Percentiles rank a stretch among this genome's conserved stretches.
Conservation (phyloP, 2,329 filamentous ascomycete genomes). For the Aureobasidium namibiae region DNA sequence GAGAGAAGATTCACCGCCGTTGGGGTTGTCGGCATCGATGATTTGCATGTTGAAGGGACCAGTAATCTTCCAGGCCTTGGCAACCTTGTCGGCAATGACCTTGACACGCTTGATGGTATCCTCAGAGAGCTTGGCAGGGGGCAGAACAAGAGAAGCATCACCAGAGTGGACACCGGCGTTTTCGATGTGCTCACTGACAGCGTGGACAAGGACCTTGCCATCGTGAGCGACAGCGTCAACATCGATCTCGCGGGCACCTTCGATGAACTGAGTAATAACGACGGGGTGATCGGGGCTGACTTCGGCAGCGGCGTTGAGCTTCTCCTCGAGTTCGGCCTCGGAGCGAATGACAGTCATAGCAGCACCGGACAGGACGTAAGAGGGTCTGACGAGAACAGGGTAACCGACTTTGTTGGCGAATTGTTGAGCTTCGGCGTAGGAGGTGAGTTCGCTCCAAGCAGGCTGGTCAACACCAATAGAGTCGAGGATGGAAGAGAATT, state of each 20-base stretch:
- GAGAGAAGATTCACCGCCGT: constrained; percentile 65
- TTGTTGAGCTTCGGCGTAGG: constrained; percentile 73
- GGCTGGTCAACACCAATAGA: constrained; percentile 96
- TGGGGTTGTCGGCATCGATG: constrained; percentile 78
- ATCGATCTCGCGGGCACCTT: constrained; percentile 92
- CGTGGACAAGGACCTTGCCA: constrained; percentile 82
- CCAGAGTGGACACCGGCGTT: constrained; percentile 97
- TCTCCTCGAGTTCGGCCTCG: constrained; percentile 84
- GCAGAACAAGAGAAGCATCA: constrained; percentile 89
- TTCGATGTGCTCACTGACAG: constrained; percentile 91
- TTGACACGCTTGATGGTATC: constrained; percentile 77
- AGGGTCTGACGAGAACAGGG: constrained; percentile 88
- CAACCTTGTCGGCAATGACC: constrained; percentile 92
- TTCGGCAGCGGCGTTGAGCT: constrained; percentile 79
- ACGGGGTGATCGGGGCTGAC: constrained; percentile 96
- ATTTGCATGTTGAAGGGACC: constrained; percentile 99
- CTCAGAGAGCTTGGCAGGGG: constrained; percentile 71
- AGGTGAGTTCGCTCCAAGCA: constrained; percentile 94
- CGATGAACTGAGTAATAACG: constrained; percentile 97
- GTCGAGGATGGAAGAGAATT: constrained; percentile 95
- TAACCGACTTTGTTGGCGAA: constrained; percentile 84
- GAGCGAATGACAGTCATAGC: constrained; percentile 96
- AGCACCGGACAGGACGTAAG: constrained; percentile 92
- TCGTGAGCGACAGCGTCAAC: constrained; percentile 85
- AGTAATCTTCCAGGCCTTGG: constrained; percentile 93